Evolutionary conservation across 257 asterid genomes (phyloP).

Genomic region (Jacaranda mimosifolia): DNA sequence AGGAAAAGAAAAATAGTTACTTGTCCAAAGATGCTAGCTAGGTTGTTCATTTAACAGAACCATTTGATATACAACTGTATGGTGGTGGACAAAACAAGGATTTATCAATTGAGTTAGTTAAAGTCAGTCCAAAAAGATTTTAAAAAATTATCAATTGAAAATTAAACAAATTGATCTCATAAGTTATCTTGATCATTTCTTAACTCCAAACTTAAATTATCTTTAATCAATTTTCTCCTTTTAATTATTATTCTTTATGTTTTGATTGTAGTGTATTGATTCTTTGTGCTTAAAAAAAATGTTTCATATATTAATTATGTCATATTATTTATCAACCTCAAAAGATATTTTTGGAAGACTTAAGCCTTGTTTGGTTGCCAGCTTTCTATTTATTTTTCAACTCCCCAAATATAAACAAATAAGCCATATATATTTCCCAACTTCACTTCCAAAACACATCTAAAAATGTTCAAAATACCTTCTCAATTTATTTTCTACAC

Average conservation of each 20-base stretch:
- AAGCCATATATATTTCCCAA: too few relatives aligned
- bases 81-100: slow-evolving; percentile 19
- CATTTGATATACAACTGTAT: neutral
- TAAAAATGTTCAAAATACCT: too few relatives aligned
- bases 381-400: too few relatives aligned
- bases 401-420: too few relatives aligned
- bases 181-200: neutral
- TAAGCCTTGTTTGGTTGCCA: too few relatives aligned
- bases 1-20: neutral
- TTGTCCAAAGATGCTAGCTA: neutral
- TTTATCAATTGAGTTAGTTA: slow-evolving; percentile 29
- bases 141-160: neutral
- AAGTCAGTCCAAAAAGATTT: slow-evolving; percentile 20
- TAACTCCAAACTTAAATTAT: neutral
- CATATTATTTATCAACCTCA: too few relatives aligned
- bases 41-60: neutral
- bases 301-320: too few relatives aligned
- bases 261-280: too few relatives aligned
- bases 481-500: too few relatives aligned
- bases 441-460: too few relatives aligned
- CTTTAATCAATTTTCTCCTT: neutral
- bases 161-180: neutral
- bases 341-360: too few relatives aligned
- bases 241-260: neutral
- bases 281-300: too few relatives aligned